These are phyloP conservation scores for Mortierella sp. DNA, from an alignment of 371 early-diverging fungal species.

Conservation along the genomic window DNA sequence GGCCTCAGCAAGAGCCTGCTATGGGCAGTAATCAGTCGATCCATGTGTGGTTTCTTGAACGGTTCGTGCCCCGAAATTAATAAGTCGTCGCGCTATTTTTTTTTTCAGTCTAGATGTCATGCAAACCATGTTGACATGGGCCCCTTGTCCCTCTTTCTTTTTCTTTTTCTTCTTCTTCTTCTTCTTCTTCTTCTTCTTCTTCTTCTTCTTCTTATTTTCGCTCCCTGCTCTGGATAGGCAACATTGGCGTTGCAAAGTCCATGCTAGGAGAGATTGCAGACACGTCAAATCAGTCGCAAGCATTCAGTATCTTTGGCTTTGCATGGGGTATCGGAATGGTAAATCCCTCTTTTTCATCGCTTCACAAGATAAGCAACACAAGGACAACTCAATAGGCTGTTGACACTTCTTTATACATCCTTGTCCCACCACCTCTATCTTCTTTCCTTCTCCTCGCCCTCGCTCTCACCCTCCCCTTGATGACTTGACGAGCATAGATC, in stretches of 20 bases:
- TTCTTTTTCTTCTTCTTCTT: not conserved
- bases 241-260: constrained; percentile 88
- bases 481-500: no score
- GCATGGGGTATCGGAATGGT: constrained; percentile 77
- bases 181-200: no score
- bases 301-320: constrained; percentile 76
- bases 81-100: no score
- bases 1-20: constrained; percentile 75
- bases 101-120: no score
- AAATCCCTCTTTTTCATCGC: constrained; percentile 19
- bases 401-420: not conserved
- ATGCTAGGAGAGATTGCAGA: constrained; percentile 90
- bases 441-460: not conserved
- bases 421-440: not conserved
- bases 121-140: no score
- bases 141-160: not conserved
- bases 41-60: constrained; percentile 80
- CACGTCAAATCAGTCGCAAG: constrained; percentile 74
- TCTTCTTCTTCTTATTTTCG: no score
- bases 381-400: not conserved
- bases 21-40: constrained; percentile 75
- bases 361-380: not conserved
- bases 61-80: constrained; percentile 43
- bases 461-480: no score
- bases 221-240: constrained; percentile 58